Conservation (phyloP, 805 yeast species). For the Wickerhamomyces bisporus region DNA sequence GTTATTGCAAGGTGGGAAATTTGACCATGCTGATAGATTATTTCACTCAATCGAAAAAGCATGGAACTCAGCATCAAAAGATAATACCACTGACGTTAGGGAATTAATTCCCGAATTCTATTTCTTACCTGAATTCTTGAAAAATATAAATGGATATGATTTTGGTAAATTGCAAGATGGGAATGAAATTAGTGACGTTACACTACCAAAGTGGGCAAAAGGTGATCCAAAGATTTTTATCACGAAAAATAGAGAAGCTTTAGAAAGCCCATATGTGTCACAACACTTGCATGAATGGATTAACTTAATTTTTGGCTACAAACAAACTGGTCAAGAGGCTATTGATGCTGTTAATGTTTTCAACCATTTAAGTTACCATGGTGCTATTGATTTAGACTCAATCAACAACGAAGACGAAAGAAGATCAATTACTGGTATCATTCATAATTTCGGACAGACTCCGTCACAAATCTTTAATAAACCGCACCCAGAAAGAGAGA, state of each 20-base stretch:
- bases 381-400: conserved; percentile 71
- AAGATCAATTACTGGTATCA: conserved; percentile 74
- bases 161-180: conserved; percentile 70
- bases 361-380: conserved; percentile 80
- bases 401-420: conserved; percentile 71
- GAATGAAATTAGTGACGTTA: conserved; percentile 51
- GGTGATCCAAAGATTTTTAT: conserved; percentile 72
- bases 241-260: conserved; percentile 71
- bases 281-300: conserved; percentile 78
- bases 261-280: conserved; percentile 79
- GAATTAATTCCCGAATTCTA: conserved; percentile 86
- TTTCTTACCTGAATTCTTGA: conserved; percentile 73
- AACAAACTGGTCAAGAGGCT: conserved; percentile 72
- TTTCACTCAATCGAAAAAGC: conserved; percentile 72
- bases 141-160: conserved; percentile 58
- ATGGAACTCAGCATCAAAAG: conserved; percentile 75
- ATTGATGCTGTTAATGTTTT: conserved; percentile 67
- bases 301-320: conserved; percentile 75
- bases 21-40: conserved; percentile 83
- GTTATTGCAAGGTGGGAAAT: conserved; percentile 78
- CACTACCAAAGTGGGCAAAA: conserved; percentile 79
- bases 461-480: conserved; percentile 66
- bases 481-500: conserved; percentile 56
- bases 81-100: conserved; percentile 82
- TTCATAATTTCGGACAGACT: conserved; percentile 90